A percentile compares a stretch with the other conserved stretches of the same genome.
phyloP scores from a whole-genome alignment of 345 rosid species.

The Syzygium aromaticum region DNA sequence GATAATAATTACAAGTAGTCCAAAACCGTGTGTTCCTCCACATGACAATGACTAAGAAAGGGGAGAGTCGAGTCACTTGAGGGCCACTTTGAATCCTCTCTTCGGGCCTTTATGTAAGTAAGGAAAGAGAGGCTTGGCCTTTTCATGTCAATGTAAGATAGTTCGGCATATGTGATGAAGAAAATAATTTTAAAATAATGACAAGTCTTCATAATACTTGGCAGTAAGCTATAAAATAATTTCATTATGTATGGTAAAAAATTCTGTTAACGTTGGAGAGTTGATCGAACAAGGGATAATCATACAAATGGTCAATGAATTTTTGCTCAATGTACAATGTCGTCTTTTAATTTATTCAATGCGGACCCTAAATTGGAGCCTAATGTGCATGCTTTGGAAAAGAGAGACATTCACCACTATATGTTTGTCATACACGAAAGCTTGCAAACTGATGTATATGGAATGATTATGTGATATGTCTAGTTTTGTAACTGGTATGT shows the following conservation, averaged over 20 bases:
- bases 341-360: no score
- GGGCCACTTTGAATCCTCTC: neutral
- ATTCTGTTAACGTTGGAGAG: neutral
- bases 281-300: neutral
- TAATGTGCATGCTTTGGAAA: neutral
- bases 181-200: neutral
- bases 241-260: neutral
- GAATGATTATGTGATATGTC: no score
- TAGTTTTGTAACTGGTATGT: neutral
- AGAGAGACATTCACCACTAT: neutral
- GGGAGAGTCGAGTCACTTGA: neutral
- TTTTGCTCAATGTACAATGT: neutral
- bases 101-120: neutral
- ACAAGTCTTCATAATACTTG: neutral
- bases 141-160: neutral
- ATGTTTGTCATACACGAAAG: neutral
- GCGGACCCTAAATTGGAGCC: fast-evolving
- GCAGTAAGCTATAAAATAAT: neutral
- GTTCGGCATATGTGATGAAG: neutral
- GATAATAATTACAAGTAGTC: neutral
- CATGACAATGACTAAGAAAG: neutral
- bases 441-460: no score
- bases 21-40: neutral
- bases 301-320: neutral
- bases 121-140: neutral